phyloP scores from a whole-genome alignment of 805 yeast species.

The Trichomonascus vanleenenianus region DNA sequence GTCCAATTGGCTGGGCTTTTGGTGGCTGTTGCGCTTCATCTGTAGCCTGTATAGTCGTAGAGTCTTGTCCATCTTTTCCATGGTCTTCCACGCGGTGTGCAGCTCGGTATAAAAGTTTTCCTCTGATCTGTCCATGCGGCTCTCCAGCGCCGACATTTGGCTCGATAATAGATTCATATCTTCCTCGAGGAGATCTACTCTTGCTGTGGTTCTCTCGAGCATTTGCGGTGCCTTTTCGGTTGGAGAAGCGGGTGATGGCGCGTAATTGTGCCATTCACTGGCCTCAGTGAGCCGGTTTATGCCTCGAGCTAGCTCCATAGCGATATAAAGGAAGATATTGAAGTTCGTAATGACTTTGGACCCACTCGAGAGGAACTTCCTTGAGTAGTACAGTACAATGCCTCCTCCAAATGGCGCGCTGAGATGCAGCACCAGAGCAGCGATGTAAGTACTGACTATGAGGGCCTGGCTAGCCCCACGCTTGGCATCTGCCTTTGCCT shows the following conservation, averaged over 20 bases:
- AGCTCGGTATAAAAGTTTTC: conserved; percentile 8
- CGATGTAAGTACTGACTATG: background rate
- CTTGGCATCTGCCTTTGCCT: background rate
- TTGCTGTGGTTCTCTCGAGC: too few species aligned
- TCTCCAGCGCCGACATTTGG: conserved; percentile 1
- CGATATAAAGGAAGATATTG: conserved; percentile 17
- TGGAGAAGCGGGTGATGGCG: too few species aligned
- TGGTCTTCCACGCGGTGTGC: conserved; percentile 9
- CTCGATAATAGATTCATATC: background rate
- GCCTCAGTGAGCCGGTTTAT: conserved; percentile 10
- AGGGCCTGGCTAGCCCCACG: background rate
- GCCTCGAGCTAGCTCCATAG: conserved; percentile 15
- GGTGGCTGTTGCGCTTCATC: too few species aligned
- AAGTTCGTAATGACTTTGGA: conserved; percentile 14
- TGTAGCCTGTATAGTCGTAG: too few species aligned
- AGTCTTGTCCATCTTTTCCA: conserved; percentile 5
- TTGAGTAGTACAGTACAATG: conserved; percentile 10
- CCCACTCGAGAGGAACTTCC: conserved; percentile 15
- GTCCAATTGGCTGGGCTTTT: too few species aligned
- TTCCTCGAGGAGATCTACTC: too few species aligned
- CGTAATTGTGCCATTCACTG: background rate
- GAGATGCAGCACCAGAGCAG: conserved; percentile 11
- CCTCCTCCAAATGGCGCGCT: conserved; percentile 19
- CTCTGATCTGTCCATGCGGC: conserved; percentile 2
- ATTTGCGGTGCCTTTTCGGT: too few species aligned